Evolutionary conservation across 805 yeast species (phyloP), one percentile per base, ranked within the genome.

Genomic region (Hanseniaspora occidentalis): DNA sequence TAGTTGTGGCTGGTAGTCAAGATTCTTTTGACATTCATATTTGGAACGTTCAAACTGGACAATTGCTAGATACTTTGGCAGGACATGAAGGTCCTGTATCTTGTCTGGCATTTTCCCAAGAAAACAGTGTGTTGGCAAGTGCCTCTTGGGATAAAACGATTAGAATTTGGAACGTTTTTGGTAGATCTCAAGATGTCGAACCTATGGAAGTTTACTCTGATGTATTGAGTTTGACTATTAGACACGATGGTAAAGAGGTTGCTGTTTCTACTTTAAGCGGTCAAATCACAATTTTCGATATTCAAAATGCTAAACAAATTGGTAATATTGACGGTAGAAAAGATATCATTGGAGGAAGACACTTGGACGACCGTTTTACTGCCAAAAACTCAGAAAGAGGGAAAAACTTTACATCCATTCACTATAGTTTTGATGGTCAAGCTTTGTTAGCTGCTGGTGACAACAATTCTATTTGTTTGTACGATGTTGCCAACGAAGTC

Each of bases 31-130:
- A 84, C 43, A 83, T 92, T 44, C 88, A 83, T 54, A 85, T 92
- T 25, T 92, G 98, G 98, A 84, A 95, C 5, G 96, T 92, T 1
- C 97, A 92, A 65, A 88, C 96, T 0, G 80, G 94, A 1, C 96
- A 88, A 57, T 65, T 92, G 37, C 70, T 92, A 41, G 98, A 92
- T 54, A 72, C 84, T 13, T 66, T 92, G 38, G 66, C 88, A 4
- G 98, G 98, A 9, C 98, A 92, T 61, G 94, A 83, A 50, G 98
- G 96, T 2, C 98, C 98, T 1, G 79, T 92, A 3, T 84, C 95
- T 1, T 77, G 85, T 47, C 66, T 92, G 31, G 75, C 89, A 9
- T 89, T 92, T 58, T 95, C 96, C 36, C 65, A 64, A 10, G 94
- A 86, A 52, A 82, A 76, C 45, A 69, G 76, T 37, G 68, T 77